Evolutionary conservation across 192 early-diverging fungal genomes (phyloP), one percentile per base, ranked within the genome.

Genomic region (Rhizoclosmatium globosum): DNA sequence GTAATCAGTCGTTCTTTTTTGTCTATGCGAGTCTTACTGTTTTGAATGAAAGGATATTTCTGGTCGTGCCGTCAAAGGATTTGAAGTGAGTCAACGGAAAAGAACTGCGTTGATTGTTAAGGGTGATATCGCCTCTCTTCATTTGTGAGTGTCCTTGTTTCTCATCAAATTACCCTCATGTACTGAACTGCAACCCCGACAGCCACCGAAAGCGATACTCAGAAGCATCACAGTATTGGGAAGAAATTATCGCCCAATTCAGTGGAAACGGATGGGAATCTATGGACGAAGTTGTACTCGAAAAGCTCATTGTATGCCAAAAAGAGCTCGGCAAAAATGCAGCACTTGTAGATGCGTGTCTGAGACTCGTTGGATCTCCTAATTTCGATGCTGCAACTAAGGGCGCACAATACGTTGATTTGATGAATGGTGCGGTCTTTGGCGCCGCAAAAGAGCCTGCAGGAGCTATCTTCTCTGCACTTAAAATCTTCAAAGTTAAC

Each of bases 111-210:
- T 89, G 39, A 84, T 91, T 42, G 64, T 95, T 23, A 93, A 92
- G 62, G 88, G 91, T 1, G 95, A 96, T 78, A 89, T 95, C 56
- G 94, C 94, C 2, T 81, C 88, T 3, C 81, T 96, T 4, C 87
- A 92, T 81, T 95, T 89, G 94, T 95, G 90, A 82, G 91, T 78
- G 31, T n/a, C 21, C 3, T 47, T 74, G 71, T 41, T 2, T 17
- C 50, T 13, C 6, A 53, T 17, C 6, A 17, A 53, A 56, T n/a
- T 45, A 17, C 11, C 42, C 47, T 58, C n/a, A n/a, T n/a, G n/a
- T n/a, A 74, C 1, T 44, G 3, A 7, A 2, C 13, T 9, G 3
- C 31, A 38, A 57, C 23, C 38, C 46, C 9, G 31, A 0, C 58
- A 91, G 90, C 76, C 64, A 75, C n/a, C 88, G 93, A 58, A 83